Evolutionary conservation across 169 alveolate species (phyloP), one percentile per base, ranked within the genome.

Genomic region (Theileria annulata): DNA sequence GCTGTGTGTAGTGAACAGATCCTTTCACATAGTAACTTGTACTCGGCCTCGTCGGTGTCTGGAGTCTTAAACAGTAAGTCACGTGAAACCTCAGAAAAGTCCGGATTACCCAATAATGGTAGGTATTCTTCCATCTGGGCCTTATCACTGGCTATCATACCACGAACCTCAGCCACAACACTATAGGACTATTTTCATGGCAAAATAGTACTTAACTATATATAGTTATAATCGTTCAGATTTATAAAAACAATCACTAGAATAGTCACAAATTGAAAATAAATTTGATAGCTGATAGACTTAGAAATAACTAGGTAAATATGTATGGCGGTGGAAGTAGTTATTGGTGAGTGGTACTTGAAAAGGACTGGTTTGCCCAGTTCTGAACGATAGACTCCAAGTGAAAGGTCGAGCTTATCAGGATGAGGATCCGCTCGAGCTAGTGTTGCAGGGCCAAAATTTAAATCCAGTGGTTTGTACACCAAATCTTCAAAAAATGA

Each of bases 41-140:
- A 84, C 37, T 47, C 74, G n/a, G 75, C 80, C 42, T 30, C 25
- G 80, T 54, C 72, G 8, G 56, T 42, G 35, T 42, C 51, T n/a
- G 37, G 59, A 10, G 70, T 75, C 47, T 23, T 30, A 62, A 84
- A 84, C 27, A 84, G 60, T 13, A 84, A 2, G 62, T 76, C 82
- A 10, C 87, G 63, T 8, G 90, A 85, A 30, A 17, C 90, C 6
- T 77, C 17, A 10, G 85, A 67, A 25, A 84, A 84, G 13, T 75
- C 49, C 30, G 69, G 62, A 56, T 84, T 71, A 3, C 90, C 90
- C n/a, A n/a, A 9, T 17, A 84, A 59, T 0, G 84, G 77, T 6
- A 84, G 76, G 42, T 84, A 84, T 71, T 84, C 90, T 63, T 84
- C 90, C 35, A 77, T n/a, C 49, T 77, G 81, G 9, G 42, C 49